These are phyloP conservation scores for Meyerozyma guilliermondii DNA, from an alignment of 1,139 yeast genomes.

Conservation along the genomic window DNA sequence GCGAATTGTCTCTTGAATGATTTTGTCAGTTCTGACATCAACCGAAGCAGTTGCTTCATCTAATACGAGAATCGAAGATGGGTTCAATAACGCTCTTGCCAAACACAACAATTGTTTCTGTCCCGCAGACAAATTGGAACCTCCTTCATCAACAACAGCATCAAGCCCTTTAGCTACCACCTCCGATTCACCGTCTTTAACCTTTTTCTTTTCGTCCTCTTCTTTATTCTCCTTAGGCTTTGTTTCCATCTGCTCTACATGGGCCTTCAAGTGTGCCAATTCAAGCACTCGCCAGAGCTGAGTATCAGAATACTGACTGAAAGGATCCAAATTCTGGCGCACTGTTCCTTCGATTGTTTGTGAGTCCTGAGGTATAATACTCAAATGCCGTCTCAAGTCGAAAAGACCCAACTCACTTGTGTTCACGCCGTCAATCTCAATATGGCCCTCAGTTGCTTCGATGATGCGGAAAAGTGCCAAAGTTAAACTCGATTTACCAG, in stretches of 20 bases:
- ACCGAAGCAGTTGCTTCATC: conserved; percentile 39
- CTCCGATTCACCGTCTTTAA: conserved; percentile 11
- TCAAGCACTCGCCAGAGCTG: conserved; percentile 30
- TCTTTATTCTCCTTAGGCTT: conserved; percentile 16
- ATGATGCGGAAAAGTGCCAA: conserved; percentile 35
- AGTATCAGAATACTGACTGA: conserved; percentile 23
- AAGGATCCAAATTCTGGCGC: conserved; percentile 34
- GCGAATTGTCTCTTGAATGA: conserved; percentile 31
- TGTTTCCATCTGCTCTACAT: conserved; percentile 27
- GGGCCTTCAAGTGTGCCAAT: conserved; percentile 31
- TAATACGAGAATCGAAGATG: conserved; percentile 27
- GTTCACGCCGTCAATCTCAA: conserved; percentile 28
- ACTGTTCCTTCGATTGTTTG: conserved; percentile 32
- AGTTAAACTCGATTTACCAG: conserved; percentile 36
- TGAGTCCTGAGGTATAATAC: conserved; percentile 37
- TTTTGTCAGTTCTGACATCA: conserved; percentile 32
- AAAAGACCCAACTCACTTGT: conserved; percentile 28
- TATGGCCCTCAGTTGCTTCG: conserved; percentile 28
- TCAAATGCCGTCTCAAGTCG: conserved; percentile 29
- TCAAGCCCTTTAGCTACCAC: conserved; percentile 12
- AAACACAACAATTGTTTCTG: conserved; percentile 34
- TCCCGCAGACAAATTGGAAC: conserved; percentile 33
- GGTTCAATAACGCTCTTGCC: conserved; percentile 31
- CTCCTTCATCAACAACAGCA: conserved; percentile 26
- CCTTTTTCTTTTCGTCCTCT: conserved; percentile 14